Percentiles rank a stretch among this genome's conserved stretches.
These are phyloP conservation scores for Aspergillus sp. DNA, from an alignment of 2,329 filamentous ascomycete species.

Conservation along the genomic window DNA sequence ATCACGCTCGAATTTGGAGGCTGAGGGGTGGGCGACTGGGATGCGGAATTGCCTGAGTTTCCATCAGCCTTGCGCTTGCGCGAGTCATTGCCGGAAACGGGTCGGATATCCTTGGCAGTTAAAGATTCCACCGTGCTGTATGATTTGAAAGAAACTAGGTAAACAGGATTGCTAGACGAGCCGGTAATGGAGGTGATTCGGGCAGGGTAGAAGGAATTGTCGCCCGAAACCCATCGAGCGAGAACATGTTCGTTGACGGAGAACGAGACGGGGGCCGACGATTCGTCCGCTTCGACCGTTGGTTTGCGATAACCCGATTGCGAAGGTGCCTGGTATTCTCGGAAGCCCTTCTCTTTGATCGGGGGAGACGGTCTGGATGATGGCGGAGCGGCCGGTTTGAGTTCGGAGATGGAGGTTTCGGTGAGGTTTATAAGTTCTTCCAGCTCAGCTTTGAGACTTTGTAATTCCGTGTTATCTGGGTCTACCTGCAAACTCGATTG, in stretches of 20 bases:
- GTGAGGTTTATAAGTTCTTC: conserved; percentile 76
- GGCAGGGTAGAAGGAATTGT: conserved; percentile 87
- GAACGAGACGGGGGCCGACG: conserved; percentile 59
- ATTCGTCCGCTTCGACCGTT: conserved; percentile 53
- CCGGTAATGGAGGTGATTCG: conserved; percentile 93
- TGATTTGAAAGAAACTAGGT: conserved; percentile 91
- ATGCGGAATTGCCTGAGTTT: conserved; percentile 55
- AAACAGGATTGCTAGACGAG: conserved; percentile 85
- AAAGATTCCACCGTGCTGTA: conserved; percentile 80
- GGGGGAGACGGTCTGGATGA: conserved; percentile 49
- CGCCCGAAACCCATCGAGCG: conserved; percentile 87
- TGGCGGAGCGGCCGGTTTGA: conserved; percentile 62
- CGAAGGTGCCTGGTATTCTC: conserved; percentile 77
- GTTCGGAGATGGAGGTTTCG: conserved; percentile 76
- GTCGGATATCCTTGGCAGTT: conserved; percentile 78
- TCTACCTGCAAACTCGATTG: conserved; percentile 74
- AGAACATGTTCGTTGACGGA: conserved; percentile 86
- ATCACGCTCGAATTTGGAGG: conserved; percentile 56
- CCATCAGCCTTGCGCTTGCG: conserved; percentile 86
- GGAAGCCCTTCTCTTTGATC: conserved; percentile 72
- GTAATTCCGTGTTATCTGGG: conserved; percentile 75
- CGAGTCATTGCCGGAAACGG: conserved; percentile 64
- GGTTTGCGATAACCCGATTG: conserved; percentile 58
- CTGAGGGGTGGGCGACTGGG: conserved; percentile 41
- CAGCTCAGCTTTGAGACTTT: conserved; percentile 75